Percentiles rank a stretch among this genome's conserved stretches.
phyloP scores from a whole-genome alignment of 2,329 filamentous ascomycete genomes.

The Lizonia empirigonia region DNA sequence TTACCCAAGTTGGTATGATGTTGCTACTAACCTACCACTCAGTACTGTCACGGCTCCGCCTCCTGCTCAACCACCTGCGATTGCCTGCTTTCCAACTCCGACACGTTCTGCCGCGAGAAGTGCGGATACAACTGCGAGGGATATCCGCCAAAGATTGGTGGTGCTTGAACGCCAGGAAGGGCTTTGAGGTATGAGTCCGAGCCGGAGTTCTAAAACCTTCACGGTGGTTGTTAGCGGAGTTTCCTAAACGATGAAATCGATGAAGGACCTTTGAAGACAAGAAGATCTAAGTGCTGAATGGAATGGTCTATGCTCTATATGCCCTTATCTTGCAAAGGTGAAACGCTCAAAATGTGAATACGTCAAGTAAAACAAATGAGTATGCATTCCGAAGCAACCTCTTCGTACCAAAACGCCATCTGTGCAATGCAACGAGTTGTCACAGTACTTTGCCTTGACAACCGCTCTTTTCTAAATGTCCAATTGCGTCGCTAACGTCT shows the following conservation, averaged over 20 bases:
- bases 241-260: too few species aligned
- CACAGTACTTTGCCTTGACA: background rate
- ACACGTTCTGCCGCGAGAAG: background rate
- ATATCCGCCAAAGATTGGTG: background rate
- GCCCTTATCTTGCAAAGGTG: background rate
- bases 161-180: background rate
- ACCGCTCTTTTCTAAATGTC: too few species aligned
- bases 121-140: background rate
- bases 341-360: slow-evolving; percentile 1
- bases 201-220: background rate
- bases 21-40: too few species aligned
- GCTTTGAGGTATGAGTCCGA: background rate
- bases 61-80: background rate
- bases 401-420: background rate
- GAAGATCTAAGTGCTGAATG: background rate
- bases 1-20: background rate
- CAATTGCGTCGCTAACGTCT: too few species aligned
- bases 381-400: background rate
- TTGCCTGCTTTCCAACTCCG: background rate
- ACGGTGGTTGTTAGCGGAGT: too few species aligned
- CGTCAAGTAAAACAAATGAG: background rate
- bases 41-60: background rate
- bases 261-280: background rate
- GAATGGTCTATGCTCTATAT: background rate
- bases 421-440: background rate